Conservation (phyloP, 2,329 filamentous ascomycete species). For the Acarospora socialis region DNA sequence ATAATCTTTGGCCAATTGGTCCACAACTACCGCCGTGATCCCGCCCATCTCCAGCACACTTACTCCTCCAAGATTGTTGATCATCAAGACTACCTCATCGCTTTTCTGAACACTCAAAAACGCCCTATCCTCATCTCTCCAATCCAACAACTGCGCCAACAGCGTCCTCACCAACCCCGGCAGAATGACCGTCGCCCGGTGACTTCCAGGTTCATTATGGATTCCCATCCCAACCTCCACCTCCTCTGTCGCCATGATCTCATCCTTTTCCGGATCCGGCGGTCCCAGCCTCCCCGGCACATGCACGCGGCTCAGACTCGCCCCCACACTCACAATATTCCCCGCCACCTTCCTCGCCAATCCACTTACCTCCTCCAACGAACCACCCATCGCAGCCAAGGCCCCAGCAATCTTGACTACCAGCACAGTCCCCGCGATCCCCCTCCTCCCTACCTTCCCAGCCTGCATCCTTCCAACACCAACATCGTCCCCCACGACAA, state of each 20-base stretch:
- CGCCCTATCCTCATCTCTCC: constrained; percentile 51
- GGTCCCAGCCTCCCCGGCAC: constrained; percentile 12
- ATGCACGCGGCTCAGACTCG: constrained; percentile 13
- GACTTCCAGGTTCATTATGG: constrained; percentile 25
- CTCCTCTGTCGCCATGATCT: constrained; percentile 11
- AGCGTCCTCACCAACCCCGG: constrained; percentile 47
- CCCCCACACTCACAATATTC: constrained; percentile 15
- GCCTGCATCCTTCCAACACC: constrained; percentile 13
- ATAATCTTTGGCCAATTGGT: constrained; percentile 36
- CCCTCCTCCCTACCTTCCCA: constrained; percentile 14
- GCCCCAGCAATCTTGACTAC: constrained; percentile 14
- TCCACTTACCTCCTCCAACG: constrained; percentile 11
- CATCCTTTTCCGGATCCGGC: constrained; percentile 12
- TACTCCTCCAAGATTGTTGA: constrained; percentile 66
- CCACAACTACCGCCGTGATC: constrained; percentile 46
- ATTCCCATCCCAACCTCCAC: constrained; percentile 16
- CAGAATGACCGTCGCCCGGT: constrained; percentile 37
- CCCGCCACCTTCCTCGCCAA: constrained; percentile 9
- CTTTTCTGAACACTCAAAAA: constrained; percentile 50
- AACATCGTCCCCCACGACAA: constrained; percentile 16
- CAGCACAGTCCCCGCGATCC: constrained; percentile 13
- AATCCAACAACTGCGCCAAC: constrained; percentile 55
- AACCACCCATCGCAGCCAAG: constrained; percentile 10
- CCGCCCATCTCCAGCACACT: constrained; percentile 58
- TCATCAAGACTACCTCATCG: constrained; percentile 50